phyloP scores from a whole-genome alignment of 257 asterid species.

The Anisodus tanguticus region DNA sequence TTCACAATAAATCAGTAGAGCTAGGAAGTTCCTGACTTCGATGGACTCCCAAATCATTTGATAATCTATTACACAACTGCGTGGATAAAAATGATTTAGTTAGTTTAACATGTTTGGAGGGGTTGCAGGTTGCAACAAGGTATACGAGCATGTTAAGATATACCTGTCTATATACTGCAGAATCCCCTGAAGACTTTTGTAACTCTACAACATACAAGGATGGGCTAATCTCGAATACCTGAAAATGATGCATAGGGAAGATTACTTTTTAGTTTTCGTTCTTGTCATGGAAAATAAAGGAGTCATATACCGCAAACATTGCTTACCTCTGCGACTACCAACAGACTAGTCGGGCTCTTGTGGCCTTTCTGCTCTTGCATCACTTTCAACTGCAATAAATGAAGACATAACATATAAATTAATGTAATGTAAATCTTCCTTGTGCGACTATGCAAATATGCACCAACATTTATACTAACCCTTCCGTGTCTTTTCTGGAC shows the following conservation, averaged over 20 bases:
- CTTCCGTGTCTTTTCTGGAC: slow-evolving; percentile 86
- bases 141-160: background rate
- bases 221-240: slow-evolving; percentile 91
- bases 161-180: slow-evolving; percentile 80
- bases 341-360: slow-evolving; percentile 59
- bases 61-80: slow-evolving; percentile 86
- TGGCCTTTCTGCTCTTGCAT: slow-evolving; percentile 59
- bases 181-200: slow-evolving; percentile 73
- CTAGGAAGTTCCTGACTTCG: slow-evolving; percentile 49
- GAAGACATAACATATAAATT: background rate
- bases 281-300: background rate
- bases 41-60: slow-evolving; percentile 76
- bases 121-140: background rate
- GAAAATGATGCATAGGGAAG: slow-evolving; percentile 32
- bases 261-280: background rate
- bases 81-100: background rate
- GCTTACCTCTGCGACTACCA: slow-evolving; percentile 82
- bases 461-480: slow-evolving; percentile 41
- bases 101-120: background rate
- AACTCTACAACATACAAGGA: slow-evolving; percentile 83
- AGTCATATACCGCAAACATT: background rate
- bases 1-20: slow-evolving; percentile 30
- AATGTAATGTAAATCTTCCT: background rate
- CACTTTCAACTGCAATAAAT: slow-evolving; percentile 65
- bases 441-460: background rate